phyloP scores from a whole-genome alignment of 768 basidiomycete species.

The Grammothele lineata region DNA sequence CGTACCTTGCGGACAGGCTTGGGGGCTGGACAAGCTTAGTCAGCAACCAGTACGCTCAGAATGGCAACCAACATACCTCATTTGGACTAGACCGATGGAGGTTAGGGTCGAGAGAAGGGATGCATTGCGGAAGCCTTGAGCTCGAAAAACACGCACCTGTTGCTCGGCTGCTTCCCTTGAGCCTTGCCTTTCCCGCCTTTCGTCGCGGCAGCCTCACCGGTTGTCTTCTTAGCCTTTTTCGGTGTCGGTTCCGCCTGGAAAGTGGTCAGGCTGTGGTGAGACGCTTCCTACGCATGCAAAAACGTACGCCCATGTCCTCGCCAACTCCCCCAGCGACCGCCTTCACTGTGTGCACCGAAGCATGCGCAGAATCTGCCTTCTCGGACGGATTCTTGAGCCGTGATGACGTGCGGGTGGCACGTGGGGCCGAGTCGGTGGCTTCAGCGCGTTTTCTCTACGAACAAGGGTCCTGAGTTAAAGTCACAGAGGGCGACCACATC shows the following conservation, averaged over 20 bases:
- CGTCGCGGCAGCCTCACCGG: constrained; percentile 8
- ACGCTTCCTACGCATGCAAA: too few species aligned
- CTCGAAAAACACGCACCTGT: not conserved
- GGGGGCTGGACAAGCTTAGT: constrained; percentile 7
- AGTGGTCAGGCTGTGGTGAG: not conserved
- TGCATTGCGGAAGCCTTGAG: not conserved
- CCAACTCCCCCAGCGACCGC: not conserved
- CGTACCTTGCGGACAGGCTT: constrained; percentile 4
- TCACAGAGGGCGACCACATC: not conserved
- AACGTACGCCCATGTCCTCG: constrained; percentile 6
- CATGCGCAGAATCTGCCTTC: too few species aligned
- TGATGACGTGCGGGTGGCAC: constrained; percentile 20
- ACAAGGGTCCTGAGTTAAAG: not conserved
- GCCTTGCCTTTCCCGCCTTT: constrained; percentile 5
- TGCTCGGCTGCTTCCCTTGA: not conserved
- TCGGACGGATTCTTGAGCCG: constrained; percentile 13
- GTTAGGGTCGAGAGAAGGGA: constrained; percentile 10
- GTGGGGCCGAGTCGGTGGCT: constrained; percentile 10
- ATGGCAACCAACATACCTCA: constrained; percentile 11
- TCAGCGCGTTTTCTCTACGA: constrained; percentile 54
- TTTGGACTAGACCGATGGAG: constrained; percentile 7
- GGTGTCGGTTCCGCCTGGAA: constrained; percentile 11
- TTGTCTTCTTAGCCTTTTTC: constrained; percentile 18
- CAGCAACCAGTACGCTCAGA: constrained; percentile 4
- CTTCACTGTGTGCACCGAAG: too few species aligned